Base-by-base conservation (phyloP, 352 stramenopile genomes). In the Pseudoperonospora humuli region DNA sequence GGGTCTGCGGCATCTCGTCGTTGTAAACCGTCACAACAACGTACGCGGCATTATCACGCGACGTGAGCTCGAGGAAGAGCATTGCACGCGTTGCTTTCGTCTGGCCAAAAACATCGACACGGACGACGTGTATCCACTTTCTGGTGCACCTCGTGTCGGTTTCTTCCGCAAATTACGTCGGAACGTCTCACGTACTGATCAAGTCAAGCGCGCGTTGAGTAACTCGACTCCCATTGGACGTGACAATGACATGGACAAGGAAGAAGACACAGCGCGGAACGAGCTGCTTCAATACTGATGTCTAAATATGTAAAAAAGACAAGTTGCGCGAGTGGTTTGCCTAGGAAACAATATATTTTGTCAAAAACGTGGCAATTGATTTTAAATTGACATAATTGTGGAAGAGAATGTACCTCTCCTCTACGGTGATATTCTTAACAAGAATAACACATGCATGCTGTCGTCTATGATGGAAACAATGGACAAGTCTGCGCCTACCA, bases 1-100 rank as follows among this genome's bases (percentile, higher is more conserved):
- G 7, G 96, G 96, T 18, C 64, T 99, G 37, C 88, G 96, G 13
- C 96, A 98, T 57, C 71, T 99, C 1, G 57, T 93, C 1, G 85
- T 97, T 5, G 84, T 97, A 20, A 96, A 97, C 54, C 81, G 84
- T 24, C 74, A 87, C 43, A 96, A 96, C 45, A 90, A 96, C 28
- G 84, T 97, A 10, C 75, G 82, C 5, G 85, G 85, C 7, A 93
- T 96, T 38, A 73, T 96, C 43, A 95, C 85, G 5, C 69, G 85
- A 6, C 65, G 71, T 3, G 84, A 96, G 50, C 61, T 96, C 2
- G 65, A 87, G 41, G 74, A 90, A 19, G 75, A 90, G 32, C 78
- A 91, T 54, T 92, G 79, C 42, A 65, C 75, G 24, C 74, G 79
- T 1, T 85, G 74, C 43, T 87, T 84, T 51, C 73, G 75, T 11